Base-by-base conservation (phyloP, 495 filamentous ascomycete species). In the Cairneyella variabilis region DNA sequence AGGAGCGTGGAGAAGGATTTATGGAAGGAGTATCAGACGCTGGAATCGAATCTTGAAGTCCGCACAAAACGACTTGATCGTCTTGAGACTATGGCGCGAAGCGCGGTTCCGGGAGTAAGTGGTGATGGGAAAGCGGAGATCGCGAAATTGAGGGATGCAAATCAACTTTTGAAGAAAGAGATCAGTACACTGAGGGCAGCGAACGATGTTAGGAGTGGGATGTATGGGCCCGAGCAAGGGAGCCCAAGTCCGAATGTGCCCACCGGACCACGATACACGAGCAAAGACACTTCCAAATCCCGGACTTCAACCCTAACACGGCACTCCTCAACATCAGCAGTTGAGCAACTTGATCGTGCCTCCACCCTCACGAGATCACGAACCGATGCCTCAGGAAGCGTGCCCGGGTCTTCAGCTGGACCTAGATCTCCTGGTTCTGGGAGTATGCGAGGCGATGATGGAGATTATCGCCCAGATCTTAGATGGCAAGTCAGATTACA, bases 31-130 rank as follows among this genome's bases (percentile, higher is more conserved):
- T 97, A 96, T 61, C 86, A 95, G 51, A 80, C 80, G 2, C 78
- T 97, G 18, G 91, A 97, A 69, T 83, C 83, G 56, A 85, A 82
- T 21, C 82, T 96, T 36, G 85, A 90, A 49, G 66, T 82, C 20
- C 84, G 91, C 20, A 81, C 85, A 60, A 91, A 92, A 66, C 86
- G 88, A 53, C 76, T 97, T n/a, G 93, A 97, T 32, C 80, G 87
- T 2, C 75, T 98, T 0, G 93, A 97, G 67, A 78, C 80, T 17
- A 76, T 88, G 2, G 80, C 91, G 17, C 77, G 82, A 27, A 70
- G 71, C 20, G 71, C 67, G n/a, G 66, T 76, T 14, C 60, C 56
- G 5, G 64, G 64, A 18, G n/a, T 20, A 17, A 61, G 64, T 32
- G 59, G 42, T 34, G 77, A 78, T 26, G 69, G 61, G 0, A 70